Evolutionary conservation across 2,329 filamentous ascomycete species (phyloP), one percentile per base, ranked within the genome.

Genomic region (Cercospora sp.): DNA sequence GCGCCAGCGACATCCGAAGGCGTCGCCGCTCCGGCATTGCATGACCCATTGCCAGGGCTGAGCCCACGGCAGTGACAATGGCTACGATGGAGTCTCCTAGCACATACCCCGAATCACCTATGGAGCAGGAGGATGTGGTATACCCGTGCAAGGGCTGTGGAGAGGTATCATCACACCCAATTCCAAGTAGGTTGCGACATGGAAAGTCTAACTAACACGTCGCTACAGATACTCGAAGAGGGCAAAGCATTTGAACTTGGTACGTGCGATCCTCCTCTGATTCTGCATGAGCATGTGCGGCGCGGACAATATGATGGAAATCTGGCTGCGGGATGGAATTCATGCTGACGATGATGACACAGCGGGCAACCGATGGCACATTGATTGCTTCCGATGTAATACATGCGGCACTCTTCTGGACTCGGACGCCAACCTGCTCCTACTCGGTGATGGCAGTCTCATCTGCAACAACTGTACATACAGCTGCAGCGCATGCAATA

Each of bases 391-490:
- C 83, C 61, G 71, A 60, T 71, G 69, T 66, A 95, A 97, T 80
- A 96, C 92, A 65, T 99, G 94, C 85, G 89, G 89, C 77, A 97
- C 94, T 69, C 89, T 97, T 67, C 93, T 99, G 82, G 95, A 99
- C 83, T 98, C 95, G 70, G 94, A 99, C 79, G 95, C 95, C 75
- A 98, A 98, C 81, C 90, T 99, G 60, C 89, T 99, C 62, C 90
- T 99, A 28, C 91, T 99, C 71, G 95, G 95, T 79, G 95, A 99
- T 82, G 95, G 95, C 73, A 98, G 94, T 18, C 88, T 99, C 73
- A 98, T 99, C 75, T 99, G 95, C 86, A 98, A 97, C 84, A 97
- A 97, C 81, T 99, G 95, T 84, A 98, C 95, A 64, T 99, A 99
- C 81, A 97, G 94, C 85, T 99, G 95, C 84, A 97, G 90, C 80